phyloP scores from a whole-genome alignment of 2,329 filamentous ascomycete genomes.

The Aspergillus sp. region DNA sequence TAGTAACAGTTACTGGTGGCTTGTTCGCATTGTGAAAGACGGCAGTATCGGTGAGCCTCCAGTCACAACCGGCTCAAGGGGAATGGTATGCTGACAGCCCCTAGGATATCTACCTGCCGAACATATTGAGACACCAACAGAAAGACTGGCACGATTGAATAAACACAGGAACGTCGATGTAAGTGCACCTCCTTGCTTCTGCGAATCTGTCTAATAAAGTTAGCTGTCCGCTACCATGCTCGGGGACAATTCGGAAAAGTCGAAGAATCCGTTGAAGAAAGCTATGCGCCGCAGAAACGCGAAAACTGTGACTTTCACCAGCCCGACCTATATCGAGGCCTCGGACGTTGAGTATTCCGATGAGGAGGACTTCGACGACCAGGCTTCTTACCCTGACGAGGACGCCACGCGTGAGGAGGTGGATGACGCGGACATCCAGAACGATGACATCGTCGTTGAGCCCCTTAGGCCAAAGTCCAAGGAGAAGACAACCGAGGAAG shows the following conservation, averaged over 20 bases:
- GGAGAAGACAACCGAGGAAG: slow-evolving; percentile 29
- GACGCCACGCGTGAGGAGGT: slow-evolving; percentile 44
- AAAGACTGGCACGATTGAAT: slow-evolving; percentile 87
- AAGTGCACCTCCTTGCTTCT: slow-evolving; percentile 38
- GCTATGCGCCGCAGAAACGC: slow-evolving; percentile 77
- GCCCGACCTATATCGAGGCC: slow-evolving; percentile 84
- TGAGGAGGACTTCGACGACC: slow-evolving; percentile 66
- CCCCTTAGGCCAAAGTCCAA: slow-evolving; percentile 45
- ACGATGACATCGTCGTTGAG: slow-evolving; percentile 44
- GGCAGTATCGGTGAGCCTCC: slow-evolving; percentile 74
- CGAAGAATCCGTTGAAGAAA: slow-evolving; percentile 78
- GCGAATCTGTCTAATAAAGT: slow-evolving; percentile 17
- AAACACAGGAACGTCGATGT: slow-evolving; percentile 98
- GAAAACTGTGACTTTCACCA: slow-evolving; percentile 83
- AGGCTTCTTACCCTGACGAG: slow-evolving; percentile 45
- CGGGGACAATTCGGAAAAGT: slow-evolving; percentile 72
- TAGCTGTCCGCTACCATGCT: slow-evolving; percentile 70
- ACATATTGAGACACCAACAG: slow-evolving; percentile 96
- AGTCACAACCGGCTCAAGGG: not conserved
- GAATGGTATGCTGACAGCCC: slow-evolving; percentile 41
- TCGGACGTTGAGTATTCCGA: slow-evolving; percentile 83
- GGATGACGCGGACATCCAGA: slow-evolving; percentile 28
- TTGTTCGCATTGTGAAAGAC: slow-evolving; percentile 95
- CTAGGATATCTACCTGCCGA: slow-evolving; percentile 92
- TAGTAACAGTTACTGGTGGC: slow-evolving; percentile 99